Evolutionary conservation across 805 yeast genomes (phyloP), one percentile per base, ranked within the genome.

Genomic region (Suhomyces emberorum): DNA sequence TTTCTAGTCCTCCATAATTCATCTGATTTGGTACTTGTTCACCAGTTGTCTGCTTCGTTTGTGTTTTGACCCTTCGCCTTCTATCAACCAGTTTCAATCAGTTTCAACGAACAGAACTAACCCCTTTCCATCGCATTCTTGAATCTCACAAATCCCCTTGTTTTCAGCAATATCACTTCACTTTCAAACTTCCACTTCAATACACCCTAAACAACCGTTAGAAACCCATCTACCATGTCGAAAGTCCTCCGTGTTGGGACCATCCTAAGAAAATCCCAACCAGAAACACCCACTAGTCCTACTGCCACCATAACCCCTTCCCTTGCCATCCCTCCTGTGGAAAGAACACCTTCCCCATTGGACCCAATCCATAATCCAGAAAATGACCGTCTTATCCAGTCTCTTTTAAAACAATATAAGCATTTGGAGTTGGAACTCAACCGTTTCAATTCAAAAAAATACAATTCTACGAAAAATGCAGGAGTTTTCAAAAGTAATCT

Each of bases 401-500:
- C 44, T 48, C 55, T 49, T 38, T 52, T 52, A 26, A 57, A 46
- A 40, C 58, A 54, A 33, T 60, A 55, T 46, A 72, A 70, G 43
- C 53, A 55, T 33, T 52, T 76, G 26, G 79, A 75, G 35, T 56
- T 65, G 15, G 65, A 69, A 4, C 54, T 72, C 34, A 48, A 52
- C 27, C 74, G 72, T 46, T 76, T 75, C 48, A 59, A 57, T 30
- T 57, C 70, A 5, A 59, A 58, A 32, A 59, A 64, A 32, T 45
- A 38, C 36, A 45, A 45, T 36, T 24, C 34, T 37, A 37, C 17
- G 30, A 40, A 42, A 21, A 37, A 39, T 26, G 58, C 59, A 35
- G 62, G 65, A 7, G 54, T 67, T 4, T 40, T 57, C n/a, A 68
- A 69, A 43, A 55, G 74, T 2, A 76, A 76, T 49, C 58, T 76